phyloP scores from a whole-genome alignment of 1,284 basidiomycete genomes.

The Heterobasidion parviporum region DNA sequence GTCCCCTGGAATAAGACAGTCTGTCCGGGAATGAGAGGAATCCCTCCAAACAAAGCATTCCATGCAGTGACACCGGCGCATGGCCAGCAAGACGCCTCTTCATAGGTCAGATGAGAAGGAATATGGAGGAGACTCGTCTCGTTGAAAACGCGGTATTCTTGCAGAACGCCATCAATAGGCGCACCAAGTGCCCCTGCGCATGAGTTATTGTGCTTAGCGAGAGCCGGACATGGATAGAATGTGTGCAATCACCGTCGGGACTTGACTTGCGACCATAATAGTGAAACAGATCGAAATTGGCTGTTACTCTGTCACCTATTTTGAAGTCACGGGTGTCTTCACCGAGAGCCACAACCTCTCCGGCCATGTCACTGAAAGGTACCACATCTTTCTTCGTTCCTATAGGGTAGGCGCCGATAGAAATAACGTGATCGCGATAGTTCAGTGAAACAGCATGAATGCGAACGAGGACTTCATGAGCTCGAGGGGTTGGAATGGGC shows the following conservation, averaged over 20 bases:
- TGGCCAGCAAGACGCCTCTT: constrained; percentile 42
- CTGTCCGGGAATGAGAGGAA: constrained; percentile 3
- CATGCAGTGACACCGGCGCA: constrained; percentile 9
- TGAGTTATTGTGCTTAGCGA: background rate
- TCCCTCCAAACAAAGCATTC: constrained; percentile 6
- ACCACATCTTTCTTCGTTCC: constrained; percentile 27
- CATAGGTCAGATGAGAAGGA: constrained; percentile 38
- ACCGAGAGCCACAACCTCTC: constrained; percentile 38
- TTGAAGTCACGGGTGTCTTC: constrained; percentile 8
- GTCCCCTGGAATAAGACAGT: constrained; percentile 6
- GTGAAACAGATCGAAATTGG: constrained; percentile 19
- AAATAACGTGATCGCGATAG: constrained; percentile 35
- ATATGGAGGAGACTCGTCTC: constrained; percentile 19
- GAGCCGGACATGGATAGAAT: background rate
- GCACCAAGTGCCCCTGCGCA: constrained; percentile 5
- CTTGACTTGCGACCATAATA: constrained; percentile 21
- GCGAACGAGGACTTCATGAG: constrained; percentile 38
- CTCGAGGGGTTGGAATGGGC: constrained; percentile 24
- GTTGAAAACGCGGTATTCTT: constrained; percentile 40
- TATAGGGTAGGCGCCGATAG: constrained; percentile 24
- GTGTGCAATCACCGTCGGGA: background rate
- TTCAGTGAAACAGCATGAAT: constrained; percentile 45
- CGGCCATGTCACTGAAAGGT: constrained; percentile 35
- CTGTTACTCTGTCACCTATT: constrained; percentile 26
- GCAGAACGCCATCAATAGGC: constrained; percentile 13